A percentile compares a stretch with the other conserved stretches of the same genome.
Conservation (phyloP, 495 filamentous ascomycete genomes). For the Xylaria curta region DNA sequence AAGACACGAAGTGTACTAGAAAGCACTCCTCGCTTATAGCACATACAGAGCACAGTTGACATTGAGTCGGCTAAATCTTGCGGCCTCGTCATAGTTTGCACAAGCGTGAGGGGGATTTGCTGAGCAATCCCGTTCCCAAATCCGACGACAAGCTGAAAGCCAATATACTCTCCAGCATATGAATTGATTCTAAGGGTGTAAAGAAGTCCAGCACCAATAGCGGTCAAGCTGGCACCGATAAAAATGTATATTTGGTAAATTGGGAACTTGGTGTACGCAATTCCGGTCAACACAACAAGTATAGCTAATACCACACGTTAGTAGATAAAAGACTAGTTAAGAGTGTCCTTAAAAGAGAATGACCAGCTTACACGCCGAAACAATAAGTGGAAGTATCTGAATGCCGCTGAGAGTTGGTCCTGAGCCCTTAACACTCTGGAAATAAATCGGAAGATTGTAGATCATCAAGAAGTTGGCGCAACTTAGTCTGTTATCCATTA, state of each 20-base stretch:
- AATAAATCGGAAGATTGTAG: conserved; percentile 1
- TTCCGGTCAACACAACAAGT: background rate
- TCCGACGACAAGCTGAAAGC: background rate
- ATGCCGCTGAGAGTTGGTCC: background rate
- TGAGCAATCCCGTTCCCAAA: background rate
- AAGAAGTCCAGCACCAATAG: background rate
- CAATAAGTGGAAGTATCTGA: background rate
- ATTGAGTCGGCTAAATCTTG: background rate
- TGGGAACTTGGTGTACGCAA: background rate
- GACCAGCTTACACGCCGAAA: background rate
- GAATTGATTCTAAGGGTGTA: background rate
- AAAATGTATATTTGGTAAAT: background rate
- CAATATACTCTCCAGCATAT: background rate
- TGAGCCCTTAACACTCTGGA: background rate
- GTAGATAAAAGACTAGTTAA: too few species aligned
- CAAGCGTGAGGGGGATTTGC: background rate
- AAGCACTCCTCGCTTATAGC: too few species aligned
- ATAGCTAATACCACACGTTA: too few species aligned
- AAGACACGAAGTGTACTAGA: too few species aligned
- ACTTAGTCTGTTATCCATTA: background rate
- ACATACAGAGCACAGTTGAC: background rate
- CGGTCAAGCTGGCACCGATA: background rate
- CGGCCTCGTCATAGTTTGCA: background rate
- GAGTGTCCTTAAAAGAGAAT: too few species aligned
- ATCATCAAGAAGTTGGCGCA: background rate